Conservation (phyloP, 2,329 filamentous ascomycete genomes). For the Juglanconis sp. region DNA sequence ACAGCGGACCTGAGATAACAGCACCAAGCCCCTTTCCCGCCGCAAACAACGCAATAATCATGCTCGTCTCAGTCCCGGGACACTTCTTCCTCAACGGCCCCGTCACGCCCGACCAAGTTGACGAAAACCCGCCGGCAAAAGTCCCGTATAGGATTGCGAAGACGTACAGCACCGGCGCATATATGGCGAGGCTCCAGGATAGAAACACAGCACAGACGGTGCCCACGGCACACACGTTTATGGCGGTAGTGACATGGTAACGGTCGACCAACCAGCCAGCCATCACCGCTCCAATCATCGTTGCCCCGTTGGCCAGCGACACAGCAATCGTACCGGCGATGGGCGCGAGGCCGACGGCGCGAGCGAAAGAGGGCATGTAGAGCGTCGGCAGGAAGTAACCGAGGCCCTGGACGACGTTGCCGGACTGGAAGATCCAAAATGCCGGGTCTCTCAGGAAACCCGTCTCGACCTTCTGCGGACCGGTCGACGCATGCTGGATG, state of each 20-base stretch:
- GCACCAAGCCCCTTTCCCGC: conserved; percentile 61
- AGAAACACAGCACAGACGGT: conserved; percentile 54
- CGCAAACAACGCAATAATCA: conserved; percentile 56
- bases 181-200: conserved; percentile 58
- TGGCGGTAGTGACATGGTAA: conserved; percentile 48
- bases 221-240: conserved; percentile 54
- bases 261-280: conserved; percentile 57
- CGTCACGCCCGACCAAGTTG: conserved; percentile 59
- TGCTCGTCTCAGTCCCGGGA: conserved; percentile 38
- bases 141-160: conserved; percentile 64
- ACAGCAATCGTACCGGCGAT: conserved; percentile 34
- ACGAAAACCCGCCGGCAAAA: conserved; percentile 62
- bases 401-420: conserved; percentile 54
- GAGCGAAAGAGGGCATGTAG: conserved; percentile 57
- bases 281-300: conserved; percentile 54
- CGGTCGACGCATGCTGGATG: conserved; percentile 25
- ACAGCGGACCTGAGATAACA: conserved; percentile 53
- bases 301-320: conserved; percentile 57
- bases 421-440: conserved; percentile 55
- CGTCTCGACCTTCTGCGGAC: not conserved
- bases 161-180: conserved; percentile 50
- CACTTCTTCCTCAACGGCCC: not conserved
- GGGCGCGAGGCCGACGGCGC: conserved; percentile 26
- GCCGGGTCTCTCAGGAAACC: conserved; percentile 41
- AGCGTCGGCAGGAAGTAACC: conserved; percentile 63